Conservation (phyloP, 441 rosid species). For the Cnidoscolus chayamansa region DNA sequence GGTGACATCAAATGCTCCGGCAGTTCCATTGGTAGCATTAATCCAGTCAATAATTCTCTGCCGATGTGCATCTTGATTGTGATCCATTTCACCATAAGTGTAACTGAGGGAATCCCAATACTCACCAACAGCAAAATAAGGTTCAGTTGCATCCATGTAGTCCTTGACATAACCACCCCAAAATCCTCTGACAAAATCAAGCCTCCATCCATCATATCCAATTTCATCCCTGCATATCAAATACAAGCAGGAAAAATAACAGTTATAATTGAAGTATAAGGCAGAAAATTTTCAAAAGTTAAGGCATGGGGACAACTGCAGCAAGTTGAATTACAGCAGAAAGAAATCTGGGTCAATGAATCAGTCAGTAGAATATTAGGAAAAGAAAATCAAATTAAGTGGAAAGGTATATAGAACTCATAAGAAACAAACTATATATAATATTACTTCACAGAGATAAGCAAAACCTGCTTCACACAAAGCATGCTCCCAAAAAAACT, state of each 20-base stretch:
- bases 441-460: neutral
- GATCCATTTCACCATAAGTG: constrained; percentile 81
- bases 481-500: neutral
- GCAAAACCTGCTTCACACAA: neutral
- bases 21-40: constrained; percentile 74
- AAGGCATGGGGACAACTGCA: neutral
- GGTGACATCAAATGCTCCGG: constrained; percentile 96
- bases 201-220: constrained; percentile 99
- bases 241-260: constrained; percentile 20
- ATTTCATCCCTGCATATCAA: constrained; percentile 65
- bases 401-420: neutral
- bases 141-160: constrained; percentile 79
- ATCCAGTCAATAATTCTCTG: constrained; percentile 95
- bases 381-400: neutral
- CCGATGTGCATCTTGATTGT: constrained; percentile 94
- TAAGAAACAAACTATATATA: neutral
- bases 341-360: neutral
- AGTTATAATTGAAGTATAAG: neutral
- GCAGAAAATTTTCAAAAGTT: neutral
- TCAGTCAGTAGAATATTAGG: neutral
- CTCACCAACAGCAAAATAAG: constrained; percentile 88
- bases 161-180: constrained; percentile 99
- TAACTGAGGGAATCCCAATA: constrained; percentile 93
- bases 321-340: neutral
- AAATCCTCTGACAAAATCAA: constrained; percentile 93